Conservation (phyloP, 2,329 filamentous ascomycete genomes). For the Monilinia fructigena region DNA sequence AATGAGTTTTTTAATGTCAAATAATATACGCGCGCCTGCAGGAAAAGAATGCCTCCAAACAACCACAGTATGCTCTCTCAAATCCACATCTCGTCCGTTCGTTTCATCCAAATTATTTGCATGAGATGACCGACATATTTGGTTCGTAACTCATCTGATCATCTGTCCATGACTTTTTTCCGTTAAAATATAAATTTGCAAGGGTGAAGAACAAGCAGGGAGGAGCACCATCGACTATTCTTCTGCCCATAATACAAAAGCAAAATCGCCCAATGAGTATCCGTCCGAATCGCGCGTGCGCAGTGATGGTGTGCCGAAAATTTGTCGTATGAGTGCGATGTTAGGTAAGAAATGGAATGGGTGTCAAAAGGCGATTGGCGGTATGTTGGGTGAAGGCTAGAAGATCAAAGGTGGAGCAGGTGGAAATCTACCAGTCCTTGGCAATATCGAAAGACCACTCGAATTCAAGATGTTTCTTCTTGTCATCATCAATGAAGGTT, state of each 20-base stretch:
- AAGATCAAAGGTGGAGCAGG: not conserved
- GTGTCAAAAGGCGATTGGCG: conserved; percentile 3
- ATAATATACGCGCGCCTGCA: conserved; percentile 18
- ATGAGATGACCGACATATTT: conserved; percentile 7
- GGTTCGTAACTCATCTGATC: conserved; percentile 12
- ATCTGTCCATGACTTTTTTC: conserved; percentile 17
- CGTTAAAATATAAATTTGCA: conserved; percentile 6
- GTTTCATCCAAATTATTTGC: conserved; percentile 11
- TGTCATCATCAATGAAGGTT: conserved; percentile 93
- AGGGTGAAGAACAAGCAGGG: not conserved
- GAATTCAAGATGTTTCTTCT: conserved; percentile 85
- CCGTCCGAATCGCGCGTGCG: not conserved
- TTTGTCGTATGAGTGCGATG: conserved; percentile 14
- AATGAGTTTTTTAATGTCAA: conserved; percentile 16
- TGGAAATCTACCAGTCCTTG: conserved; percentile 77
- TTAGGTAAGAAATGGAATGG: not conserved
- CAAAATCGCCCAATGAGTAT: not conserved
- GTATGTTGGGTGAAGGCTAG: not conserved
- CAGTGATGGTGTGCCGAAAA: not conserved
- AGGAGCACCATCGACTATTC: not conserved
- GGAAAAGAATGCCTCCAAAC: conserved; percentile 17
- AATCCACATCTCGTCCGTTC: conserved; percentile 1
- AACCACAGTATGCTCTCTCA: conserved; percentile 4
- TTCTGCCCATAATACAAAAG: not conserved
- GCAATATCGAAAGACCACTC: conserved; percentile 96